These are phyloP conservation scores for Hylodesmum podocarpum DNA, from an alignment of 306 rosid genomes.

Conservation along the genomic window DNA sequence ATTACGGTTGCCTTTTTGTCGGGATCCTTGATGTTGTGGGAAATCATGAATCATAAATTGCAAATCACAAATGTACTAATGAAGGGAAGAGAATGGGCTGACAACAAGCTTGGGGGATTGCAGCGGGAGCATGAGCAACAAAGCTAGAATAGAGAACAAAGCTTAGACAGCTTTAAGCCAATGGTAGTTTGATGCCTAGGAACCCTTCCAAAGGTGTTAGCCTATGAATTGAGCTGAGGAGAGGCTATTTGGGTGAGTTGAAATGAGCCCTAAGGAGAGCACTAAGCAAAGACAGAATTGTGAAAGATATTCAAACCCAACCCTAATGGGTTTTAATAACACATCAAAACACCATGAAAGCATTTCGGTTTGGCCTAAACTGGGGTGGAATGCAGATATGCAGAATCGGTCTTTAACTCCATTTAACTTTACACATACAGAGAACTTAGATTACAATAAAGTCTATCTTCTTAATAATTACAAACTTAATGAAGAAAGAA, in stretches of 20 bases:
- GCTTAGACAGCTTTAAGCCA: not conserved
- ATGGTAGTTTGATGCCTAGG: not conserved
- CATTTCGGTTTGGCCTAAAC: not conserved
- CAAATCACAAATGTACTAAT: not conserved
- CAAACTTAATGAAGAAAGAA: slow-evolving; percentile 16
- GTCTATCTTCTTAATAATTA: not conserved
- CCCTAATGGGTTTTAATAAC: not conserved
- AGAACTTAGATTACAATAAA: not conserved
- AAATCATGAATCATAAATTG: not conserved
- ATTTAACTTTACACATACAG: not conserved
- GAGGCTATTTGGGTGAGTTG: not conserved
- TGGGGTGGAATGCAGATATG: not conserved
- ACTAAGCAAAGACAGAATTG: not conserved
- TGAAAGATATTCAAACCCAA: not conserved
- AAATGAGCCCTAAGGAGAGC: not conserved
- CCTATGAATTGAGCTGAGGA: not conserved
- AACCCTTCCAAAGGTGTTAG: not conserved
- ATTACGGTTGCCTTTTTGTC: not conserved
- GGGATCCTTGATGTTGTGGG: not conserved
- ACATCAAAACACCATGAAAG: not conserved
- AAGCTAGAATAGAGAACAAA: too few relatives aligned
- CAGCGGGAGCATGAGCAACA: too few relatives aligned
- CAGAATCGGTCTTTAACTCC: not conserved
- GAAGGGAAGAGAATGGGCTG: not conserved
- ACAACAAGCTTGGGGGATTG: not conserved